Percentiles rank a stretch among this genome's conserved stretches.
These are phyloP conservation scores for Apiospora marii DNA, from an alignment of 2,329 filamentous ascomycete species.

Conservation along the genomic window DNA sequence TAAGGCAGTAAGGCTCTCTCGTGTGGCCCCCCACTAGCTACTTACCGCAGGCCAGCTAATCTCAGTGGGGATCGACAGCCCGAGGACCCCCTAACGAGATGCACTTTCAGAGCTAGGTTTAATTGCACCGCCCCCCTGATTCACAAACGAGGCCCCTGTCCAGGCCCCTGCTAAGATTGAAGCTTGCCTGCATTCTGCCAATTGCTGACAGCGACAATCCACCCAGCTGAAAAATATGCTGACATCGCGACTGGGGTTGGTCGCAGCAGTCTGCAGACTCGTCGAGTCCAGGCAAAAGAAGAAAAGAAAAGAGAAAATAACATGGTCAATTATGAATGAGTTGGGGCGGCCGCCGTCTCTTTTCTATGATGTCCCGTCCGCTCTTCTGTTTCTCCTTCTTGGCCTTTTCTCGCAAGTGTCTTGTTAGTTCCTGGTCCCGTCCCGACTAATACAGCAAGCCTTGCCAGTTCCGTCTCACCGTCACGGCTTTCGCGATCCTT, in stretches of 20 bases:
- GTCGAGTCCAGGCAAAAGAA: not conserved
- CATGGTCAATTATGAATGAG: not conserved
- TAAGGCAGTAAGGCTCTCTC: not conserved
- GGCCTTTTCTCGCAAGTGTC: not conserved
- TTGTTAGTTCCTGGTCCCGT: not conserved
- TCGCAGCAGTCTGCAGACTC: not conserved
- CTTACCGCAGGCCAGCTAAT: not conserved
- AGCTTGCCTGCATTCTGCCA: slow-evolving; percentile 5
- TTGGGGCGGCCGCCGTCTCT: not conserved
- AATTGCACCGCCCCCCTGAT: slow-evolving; percentile 13
- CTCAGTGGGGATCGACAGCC: not conserved
- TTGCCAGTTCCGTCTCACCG: not conserved
- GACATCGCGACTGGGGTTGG: slow-evolving; percentile 1
- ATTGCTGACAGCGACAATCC: not conserved
- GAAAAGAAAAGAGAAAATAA: not conserved
- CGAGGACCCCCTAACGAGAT: not conserved
- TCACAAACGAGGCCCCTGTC: not conserved
- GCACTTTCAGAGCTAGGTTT: not conserved
- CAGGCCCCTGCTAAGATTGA: not conserved
- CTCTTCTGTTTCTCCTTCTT: not conserved
- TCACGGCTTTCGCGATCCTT: not conserved
- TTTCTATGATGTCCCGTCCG: not conserved
- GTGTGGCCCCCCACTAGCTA: not conserved
- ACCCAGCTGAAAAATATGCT: slow-evolving; percentile 17
- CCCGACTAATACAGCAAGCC: not conserved